These are phyloP conservation scores for Eucalyptus marginata DNA, from an alignment of 345 rosid genomes.

Conservation along the genomic window DNA sequence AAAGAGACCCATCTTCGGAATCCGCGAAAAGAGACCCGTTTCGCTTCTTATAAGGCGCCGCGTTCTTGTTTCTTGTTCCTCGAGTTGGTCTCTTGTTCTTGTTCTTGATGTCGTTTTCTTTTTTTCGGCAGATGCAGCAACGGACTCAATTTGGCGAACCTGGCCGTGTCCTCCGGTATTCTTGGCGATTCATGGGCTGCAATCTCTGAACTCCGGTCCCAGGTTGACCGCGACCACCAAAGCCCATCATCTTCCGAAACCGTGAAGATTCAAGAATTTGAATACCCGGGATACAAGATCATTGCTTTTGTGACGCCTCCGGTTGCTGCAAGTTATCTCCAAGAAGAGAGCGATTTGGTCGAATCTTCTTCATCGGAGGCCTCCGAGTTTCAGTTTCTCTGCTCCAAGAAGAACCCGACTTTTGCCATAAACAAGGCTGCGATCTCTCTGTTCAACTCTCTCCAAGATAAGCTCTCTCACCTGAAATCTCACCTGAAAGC, in stretches of 20 bases:
- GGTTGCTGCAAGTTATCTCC: neutral
- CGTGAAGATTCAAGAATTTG: neutral
- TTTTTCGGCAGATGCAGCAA: constrained; percentile 11
- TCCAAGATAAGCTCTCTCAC: constrained; percentile 1
- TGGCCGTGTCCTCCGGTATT: constrained; percentile 33
- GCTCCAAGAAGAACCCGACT: constrained; percentile 10
- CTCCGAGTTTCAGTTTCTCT: constrained; percentile 21
- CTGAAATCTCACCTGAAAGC: constrained; percentile 15
- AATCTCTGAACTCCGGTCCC: constrained; percentile 6
- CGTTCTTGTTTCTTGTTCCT: neutral
- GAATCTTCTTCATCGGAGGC: constrained; percentile 16
- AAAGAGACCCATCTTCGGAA: neutral
- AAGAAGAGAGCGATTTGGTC: neutral
- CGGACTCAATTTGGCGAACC: constrained; percentile 26
- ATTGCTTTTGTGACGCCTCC: constrained; percentile 33
- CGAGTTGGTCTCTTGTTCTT: neutral
- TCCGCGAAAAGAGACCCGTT: neutral
- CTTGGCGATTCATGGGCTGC: constrained; percentile 20
- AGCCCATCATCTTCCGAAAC: neutral
- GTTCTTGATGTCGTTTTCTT: neutral
- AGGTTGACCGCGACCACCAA: neutral
- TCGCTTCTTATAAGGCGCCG: neutral
- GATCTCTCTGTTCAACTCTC: constrained; percentile 14
- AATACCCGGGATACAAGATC: neutral
- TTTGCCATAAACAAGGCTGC: constrained; percentile 32